Percentiles rank a stretch among this genome's conserved stretches.
Evolutionary conservation across 208 protist genomes (phyloP).

Genomic region (Leishmania turanica): DNA sequence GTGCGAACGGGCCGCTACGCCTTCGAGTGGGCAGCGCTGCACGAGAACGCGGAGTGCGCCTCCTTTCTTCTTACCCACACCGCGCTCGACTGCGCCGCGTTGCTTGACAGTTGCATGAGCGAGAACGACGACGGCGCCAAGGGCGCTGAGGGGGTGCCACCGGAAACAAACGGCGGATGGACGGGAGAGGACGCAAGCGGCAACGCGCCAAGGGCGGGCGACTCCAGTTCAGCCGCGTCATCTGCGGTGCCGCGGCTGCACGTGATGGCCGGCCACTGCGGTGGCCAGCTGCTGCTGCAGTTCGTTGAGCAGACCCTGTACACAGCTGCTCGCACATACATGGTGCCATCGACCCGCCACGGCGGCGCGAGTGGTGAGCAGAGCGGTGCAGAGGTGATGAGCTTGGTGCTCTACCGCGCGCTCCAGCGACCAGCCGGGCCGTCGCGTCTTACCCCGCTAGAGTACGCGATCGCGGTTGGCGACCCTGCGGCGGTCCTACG

Average conservation of each 20-base stretch:
- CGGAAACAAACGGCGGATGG: neutral
- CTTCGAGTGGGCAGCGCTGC: slow-evolving; percentile 69
- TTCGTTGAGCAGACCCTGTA: slow-evolving; percentile 46
- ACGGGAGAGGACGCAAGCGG: neutral
- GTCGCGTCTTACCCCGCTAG: slow-evolving; percentile 64
- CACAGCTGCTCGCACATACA: slow-evolving; percentile 15
- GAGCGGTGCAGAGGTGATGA: slow-evolving; percentile 30
- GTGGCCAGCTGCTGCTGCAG: slow-evolving; percentile 44
- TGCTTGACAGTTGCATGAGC: slow-evolving; percentile 10
- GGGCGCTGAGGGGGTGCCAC: neutral
- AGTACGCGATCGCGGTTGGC: slow-evolving; percentile 68
- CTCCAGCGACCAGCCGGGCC: slow-evolving; percentile 48
- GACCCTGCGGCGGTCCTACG: slow-evolving; percentile 60
- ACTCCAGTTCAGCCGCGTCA: neutral
- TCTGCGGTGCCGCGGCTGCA: slow-evolving; percentile 33
- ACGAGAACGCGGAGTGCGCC: slow-evolving; percentile 50
- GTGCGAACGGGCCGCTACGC: slow-evolving; percentile 44
- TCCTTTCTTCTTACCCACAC: slow-evolving; percentile 61
- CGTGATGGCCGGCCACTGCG: slow-evolving; percentile 48
- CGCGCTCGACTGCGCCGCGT: slow-evolving; percentile 13
- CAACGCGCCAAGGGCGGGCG: neutral
- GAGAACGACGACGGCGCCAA: neutral
- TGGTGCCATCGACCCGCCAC: neutral
- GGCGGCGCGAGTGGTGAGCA: slow-evolving; percentile 9
- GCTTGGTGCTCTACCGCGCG: slow-evolving; percentile 36